Evolutionary conservation across 23 red algal genomes (phyloP).

Genomic region (Cyanidiococcus yangmingshanensis): DNA sequence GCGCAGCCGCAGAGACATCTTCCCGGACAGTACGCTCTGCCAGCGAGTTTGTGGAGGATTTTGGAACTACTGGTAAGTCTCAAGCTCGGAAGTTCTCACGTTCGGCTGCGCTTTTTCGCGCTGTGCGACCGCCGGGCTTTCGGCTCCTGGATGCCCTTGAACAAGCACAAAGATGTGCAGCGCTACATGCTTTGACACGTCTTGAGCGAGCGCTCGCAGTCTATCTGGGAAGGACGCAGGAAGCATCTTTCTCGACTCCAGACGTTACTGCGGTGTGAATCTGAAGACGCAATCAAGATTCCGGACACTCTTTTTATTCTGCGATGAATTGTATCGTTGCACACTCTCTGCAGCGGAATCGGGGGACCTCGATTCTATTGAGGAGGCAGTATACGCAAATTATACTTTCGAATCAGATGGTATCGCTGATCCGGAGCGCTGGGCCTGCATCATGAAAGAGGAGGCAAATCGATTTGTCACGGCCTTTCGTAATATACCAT

Average conservation of each 20-base stretch:
- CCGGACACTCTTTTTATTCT: neutral
- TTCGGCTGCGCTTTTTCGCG: neutral
- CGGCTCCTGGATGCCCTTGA: neutral
- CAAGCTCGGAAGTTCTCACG: neutral
- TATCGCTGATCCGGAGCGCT: neutral
- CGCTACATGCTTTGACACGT: neutral
- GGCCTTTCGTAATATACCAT: neutral
- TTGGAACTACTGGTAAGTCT: neutral
- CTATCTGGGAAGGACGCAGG: neutral
- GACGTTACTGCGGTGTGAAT: neutral
- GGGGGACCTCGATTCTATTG: neutral
- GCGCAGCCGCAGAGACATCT: neutral
- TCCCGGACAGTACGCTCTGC: neutral
- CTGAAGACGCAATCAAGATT: neutral
- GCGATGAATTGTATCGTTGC: neutral
- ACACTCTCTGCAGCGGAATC: neutral
- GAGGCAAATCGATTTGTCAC: neutral
- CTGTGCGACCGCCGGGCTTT: neutral
- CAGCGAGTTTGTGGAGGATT: neutral
- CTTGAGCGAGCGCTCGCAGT: slow-evolving; percentile 10
- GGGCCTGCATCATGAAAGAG: neutral
- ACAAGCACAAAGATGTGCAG: neutral
- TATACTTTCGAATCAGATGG: neutral
- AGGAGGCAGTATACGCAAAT: neutral
- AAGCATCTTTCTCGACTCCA: neutral